Percentiles rank a stretch among this genome's conserved stretches.
Evolutionary conservation across 345 rosid species (phyloP).

Genomic region (Populus nigra): DNA sequence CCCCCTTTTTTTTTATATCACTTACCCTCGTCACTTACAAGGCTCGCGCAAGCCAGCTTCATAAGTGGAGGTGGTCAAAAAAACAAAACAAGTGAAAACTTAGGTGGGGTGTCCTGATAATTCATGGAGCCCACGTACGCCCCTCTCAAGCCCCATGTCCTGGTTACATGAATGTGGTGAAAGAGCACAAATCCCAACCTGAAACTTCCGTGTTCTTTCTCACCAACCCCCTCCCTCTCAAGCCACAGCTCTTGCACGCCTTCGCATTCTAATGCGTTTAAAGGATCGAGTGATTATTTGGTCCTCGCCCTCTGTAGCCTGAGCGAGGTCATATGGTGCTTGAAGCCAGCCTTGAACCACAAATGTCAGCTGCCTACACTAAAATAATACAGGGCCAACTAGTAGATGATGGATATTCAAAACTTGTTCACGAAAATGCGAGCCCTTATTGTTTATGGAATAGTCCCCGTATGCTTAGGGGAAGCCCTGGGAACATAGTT

Average conservation of each 20-base stretch:
- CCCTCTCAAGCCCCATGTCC: conserved; percentile 8
- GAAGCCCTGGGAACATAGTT: not conserved
- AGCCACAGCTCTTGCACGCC: conserved; percentile 15
- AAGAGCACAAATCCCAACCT: conserved; percentile 31
- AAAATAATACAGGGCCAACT: not conserved
- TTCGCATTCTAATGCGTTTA: conserved; percentile 13
- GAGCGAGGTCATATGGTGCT: not conserved
- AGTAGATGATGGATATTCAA: conserved; percentile 14
- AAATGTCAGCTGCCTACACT: no score
- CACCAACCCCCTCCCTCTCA: conserved; percentile 16
- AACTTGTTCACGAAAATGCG: conserved; percentile 10
- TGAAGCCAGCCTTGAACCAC: no score
- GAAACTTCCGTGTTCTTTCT: conserved; percentile 24
- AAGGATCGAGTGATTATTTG: not conserved
- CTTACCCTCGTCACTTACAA: no score
- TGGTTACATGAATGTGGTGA: conserved; percentile 23
- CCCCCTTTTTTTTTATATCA: not conserved
- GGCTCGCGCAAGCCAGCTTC: not conserved
- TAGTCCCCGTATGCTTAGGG: conserved; percentile 18
- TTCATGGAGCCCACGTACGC: not conserved
- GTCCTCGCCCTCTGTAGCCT: not conserved
- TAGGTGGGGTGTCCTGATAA: not conserved
- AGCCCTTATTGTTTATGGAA: conserved; percentile 2
- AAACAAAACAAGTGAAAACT: not conserved
- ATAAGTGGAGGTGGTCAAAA: not conserved